These are phyloP conservation scores for Deinandra increscens DNA, from an alignment of 129 eudicot genomes.

Conservation along the genomic window DNA sequence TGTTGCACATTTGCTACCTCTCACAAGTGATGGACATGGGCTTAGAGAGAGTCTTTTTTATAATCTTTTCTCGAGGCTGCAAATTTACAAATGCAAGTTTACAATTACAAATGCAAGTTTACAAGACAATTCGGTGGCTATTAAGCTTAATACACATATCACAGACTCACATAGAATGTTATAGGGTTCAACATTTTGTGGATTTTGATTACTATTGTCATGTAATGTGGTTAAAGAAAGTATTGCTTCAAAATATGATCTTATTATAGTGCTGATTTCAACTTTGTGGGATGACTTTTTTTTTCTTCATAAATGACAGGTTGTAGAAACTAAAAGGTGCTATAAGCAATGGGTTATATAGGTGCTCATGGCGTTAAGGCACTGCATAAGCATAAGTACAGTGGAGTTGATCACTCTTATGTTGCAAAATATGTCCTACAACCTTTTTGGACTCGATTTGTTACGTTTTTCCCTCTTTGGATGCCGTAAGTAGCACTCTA, in stretches of 20 bases:
- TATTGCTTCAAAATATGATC: not conserved
- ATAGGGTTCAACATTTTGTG: not conserved
- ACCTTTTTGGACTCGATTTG: slow-evolving; percentile 84
- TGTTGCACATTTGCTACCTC: too few relatives aligned
- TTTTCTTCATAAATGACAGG: slow-evolving; percentile 19
- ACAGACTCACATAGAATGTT: slow-evolving; percentile 1
- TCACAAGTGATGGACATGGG: too few relatives aligned
- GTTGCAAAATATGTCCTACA: slow-evolving; percentile 79
- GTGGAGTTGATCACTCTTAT: slow-evolving; percentile 93
- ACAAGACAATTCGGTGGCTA: not conserved
- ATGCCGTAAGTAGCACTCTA: slow-evolving; percentile 81
- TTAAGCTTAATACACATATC: not conserved
- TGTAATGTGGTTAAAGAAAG: not conserved
- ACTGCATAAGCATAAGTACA: slow-evolving; percentile 77
- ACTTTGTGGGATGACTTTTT: not conserved
- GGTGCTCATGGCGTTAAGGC: slow-evolving; percentile 85
- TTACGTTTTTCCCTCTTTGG: slow-evolving; percentile 90
- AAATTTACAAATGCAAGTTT: too few relatives aligned
- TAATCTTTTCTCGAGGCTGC: too few relatives aligned
- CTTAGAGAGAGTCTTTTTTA: too few relatives aligned
- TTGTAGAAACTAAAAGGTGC: not conserved
- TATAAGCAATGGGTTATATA: slow-evolving; percentile 61
- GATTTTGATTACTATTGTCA: not conserved
- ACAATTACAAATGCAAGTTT: too few relatives aligned
- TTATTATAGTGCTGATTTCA: not conserved